Evolutionary conservation across 305 asterid genomes (phyloP).

Genomic region (Withania somnifera): DNA sequence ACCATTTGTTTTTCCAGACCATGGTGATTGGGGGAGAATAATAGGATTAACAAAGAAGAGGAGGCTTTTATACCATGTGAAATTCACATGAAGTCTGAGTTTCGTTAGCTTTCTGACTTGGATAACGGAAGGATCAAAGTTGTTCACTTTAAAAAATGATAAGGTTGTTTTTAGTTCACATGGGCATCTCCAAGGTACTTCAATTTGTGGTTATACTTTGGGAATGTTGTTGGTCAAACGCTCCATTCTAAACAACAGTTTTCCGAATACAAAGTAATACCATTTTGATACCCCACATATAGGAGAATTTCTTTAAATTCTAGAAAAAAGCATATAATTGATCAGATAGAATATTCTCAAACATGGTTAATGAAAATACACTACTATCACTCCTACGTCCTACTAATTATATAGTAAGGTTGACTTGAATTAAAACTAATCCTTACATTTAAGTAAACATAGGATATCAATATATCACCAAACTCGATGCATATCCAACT

Average conservation of each 20-base stretch:
- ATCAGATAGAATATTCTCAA: not conserved
- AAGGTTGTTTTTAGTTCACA: not conserved
- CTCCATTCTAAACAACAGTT: not conserved
- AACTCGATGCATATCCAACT: not conserved
- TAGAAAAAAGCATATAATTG: not conserved
- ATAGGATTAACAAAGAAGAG: not conserved
- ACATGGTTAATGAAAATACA: not conserved
- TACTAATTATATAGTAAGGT: not conserved
- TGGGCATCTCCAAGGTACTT: not conserved
- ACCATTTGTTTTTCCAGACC: too few relatives aligned
- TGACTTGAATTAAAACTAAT: not conserved
- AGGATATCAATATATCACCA: not conserved
- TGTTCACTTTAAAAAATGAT: not conserved
- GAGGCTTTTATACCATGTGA: not conserved
- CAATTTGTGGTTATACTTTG: not conserved
- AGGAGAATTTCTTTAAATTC: not conserved
- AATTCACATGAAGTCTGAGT: not conserved
- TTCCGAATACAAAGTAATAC: not conserved
- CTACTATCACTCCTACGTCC: not conserved
- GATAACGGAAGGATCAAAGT: not conserved
- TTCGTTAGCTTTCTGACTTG: not conserved
- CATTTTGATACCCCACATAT: not conserved
- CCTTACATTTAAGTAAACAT: not conserved
- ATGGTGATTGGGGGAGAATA: too few relatives aligned
- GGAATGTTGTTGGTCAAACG: too few relatives aligned